Evolutionary conservation across 2,329 filamentous ascomycete genomes (phyloP).

Genomic region (Neonectria magnoliae): DNA sequence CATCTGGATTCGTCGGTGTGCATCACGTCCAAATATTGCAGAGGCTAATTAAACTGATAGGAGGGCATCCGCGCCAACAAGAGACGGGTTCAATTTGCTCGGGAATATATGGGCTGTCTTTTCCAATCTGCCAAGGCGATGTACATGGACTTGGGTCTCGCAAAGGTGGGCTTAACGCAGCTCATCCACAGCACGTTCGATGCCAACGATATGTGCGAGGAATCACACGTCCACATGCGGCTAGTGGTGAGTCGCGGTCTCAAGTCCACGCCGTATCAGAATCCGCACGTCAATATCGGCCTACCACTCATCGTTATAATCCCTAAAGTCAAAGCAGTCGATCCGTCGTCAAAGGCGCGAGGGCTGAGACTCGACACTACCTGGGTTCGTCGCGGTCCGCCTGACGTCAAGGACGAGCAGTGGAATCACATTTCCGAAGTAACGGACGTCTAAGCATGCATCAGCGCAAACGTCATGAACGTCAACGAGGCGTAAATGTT

Average conservation of each 20-base stretch:
- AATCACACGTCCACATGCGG: constrained; percentile 43
- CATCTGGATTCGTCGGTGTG: constrained; percentile 33
- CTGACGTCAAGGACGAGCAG: constrained; percentile 46
- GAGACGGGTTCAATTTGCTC: constrained; percentile 41
- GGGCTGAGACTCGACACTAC: constrained; percentile 42
- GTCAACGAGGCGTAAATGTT: constrained; percentile 46
- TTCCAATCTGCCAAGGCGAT: constrained; percentile 45
- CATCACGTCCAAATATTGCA: accelerated
- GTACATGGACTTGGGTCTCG: constrained; percentile 43
- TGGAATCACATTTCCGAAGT: constrained; percentile 47
- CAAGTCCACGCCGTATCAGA: constrained; percentile 43
- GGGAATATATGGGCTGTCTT: constrained; percentile 41
- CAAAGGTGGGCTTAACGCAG: constrained; percentile 37
- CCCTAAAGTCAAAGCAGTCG: constrained; percentile 42
- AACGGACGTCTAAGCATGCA: constrained; percentile 45
- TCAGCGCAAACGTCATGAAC: constrained; percentile 43
- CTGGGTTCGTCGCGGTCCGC: constrained; percentile 44
- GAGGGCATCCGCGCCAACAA: constrained; percentile 41
- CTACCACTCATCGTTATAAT: constrained; percentile 45
- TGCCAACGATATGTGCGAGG: constrained; percentile 40
- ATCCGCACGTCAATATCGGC: constrained; percentile 42
- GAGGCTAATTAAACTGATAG: not conserved
- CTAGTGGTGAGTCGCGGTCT: constrained; percentile 44
- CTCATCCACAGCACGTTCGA: constrained; percentile 41
- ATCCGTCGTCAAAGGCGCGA: constrained; percentile 32